Percentiles rank a stretch among this genome's conserved stretches.
Conservation (phyloP, 768 basidiomycete species). For the Tulasnella calospora region DNA sequence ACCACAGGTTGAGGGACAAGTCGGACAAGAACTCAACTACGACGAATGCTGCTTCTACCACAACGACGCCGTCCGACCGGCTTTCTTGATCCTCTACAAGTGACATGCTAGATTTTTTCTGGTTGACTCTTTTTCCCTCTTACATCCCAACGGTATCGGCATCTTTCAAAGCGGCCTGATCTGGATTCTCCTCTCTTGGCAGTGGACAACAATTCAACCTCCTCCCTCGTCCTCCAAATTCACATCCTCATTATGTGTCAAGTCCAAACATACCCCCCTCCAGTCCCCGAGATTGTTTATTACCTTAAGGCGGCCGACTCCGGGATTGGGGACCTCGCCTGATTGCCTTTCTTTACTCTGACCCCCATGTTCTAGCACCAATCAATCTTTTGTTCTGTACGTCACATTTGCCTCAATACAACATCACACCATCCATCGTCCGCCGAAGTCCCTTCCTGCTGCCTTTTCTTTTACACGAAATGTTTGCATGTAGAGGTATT, state of each 20-base stretch:
- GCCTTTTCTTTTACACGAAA: too few species aligned
- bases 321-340: background rate
- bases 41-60: slow-evolving; percentile 20
- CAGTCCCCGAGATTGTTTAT: slow-evolving; percentile 3
- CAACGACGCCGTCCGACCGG: slow-evolving; percentile 21
- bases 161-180: background rate
- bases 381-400: background rate
- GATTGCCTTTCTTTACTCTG: background rate
- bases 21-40: slow-evolving; percentile 23
- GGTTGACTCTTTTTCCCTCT: background rate
- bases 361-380: background rate
- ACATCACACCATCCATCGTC: background rate
- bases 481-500: too few species aligned
- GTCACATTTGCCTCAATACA: background rate
- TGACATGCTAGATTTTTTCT: background rate
- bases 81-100: slow-evolving; percentile 19
- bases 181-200: background rate
- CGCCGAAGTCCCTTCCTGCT: background rate
- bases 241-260: background rate
- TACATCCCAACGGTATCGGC: background rate
- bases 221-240: background rate
- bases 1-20: slow-evolving; percentile 16
- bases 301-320: background rate
- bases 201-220: background rate
- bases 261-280: background rate